Evolutionary conservation across 2,329 filamentous ascomycete genomes (phyloP), one percentile per base, ranked within the genome.

Genomic region (Lachnellula cervina): DNA sequence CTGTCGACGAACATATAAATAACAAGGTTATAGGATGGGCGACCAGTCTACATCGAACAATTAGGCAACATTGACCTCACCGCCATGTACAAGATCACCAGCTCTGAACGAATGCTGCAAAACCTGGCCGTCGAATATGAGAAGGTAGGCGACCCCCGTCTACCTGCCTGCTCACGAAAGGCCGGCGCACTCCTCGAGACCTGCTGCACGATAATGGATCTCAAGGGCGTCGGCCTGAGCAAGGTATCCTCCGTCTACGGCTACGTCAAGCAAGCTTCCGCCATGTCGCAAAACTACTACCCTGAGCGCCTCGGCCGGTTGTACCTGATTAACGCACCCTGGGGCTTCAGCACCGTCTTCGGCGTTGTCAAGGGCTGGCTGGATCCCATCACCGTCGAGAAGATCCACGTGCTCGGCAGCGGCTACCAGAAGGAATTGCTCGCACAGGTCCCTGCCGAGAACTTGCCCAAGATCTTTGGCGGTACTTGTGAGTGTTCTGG

Each of bases 121-220:
- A 97, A 97, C 79, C 86, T 99, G 44, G 93, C 96, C 49, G 88
- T 92, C 72, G 94, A 99, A 78, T 99, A 99, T 78, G 94, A 99
- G 80, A 96, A 93, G 74, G 82, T 97, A 65, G 82, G 90, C 64
- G 93, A 97, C 74, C 92, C 92, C 14, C 89, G 94, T 64, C 83
- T 99, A 55, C 94, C 94, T 51, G 93, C 94, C 64, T 97, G 91
- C 81, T 96, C 91, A 55, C 91, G 93, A 74, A 96, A 96, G 77
- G 80, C 87, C 23, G 90, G 89, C 67, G 83, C 87, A 69, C 85
- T 99, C 56, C 87, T 97, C 68, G 94, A 99, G 80, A 99, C 94
- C 23, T 97, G 90, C 79, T 97, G 94, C 85, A 93, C 89, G 62
- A 91, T 99, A 76, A 94, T 97, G 87, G 94, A 99, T 75, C 82